Evolutionary conservation across 768 basidiomycete genomes (phyloP), one percentile per base, ranked within the genome.

Genomic region (Tylopilus cervinicoccineus): DNA sequence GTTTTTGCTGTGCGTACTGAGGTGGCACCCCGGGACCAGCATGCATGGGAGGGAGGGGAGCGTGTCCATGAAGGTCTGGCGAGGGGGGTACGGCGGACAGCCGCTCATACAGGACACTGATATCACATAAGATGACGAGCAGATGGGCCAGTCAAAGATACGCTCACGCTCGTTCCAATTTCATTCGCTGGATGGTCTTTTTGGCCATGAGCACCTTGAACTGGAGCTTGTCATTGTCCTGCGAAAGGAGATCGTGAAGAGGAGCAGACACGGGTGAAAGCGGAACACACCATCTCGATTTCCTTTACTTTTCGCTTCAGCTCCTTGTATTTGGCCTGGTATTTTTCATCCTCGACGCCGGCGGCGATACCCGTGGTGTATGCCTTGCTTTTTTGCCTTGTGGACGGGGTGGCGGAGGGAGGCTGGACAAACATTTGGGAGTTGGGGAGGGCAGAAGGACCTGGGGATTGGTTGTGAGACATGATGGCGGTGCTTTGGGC

Each of bases 181-280:
- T 86, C 80, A 91, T 86, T 34, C 90, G 77, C 65, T 89, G 88
- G 36, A 93, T 89, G 60, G 80, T 84, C 58, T 83, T 82, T 68
- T 87, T 91, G 26, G 88, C 81, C 62, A 84, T 76, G 24, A 88
- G 72, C 31, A 90, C 80, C 66, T 89, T 88, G 75, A 83, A 81
- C 63, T 86, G 80, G 50, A 93, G 77, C 69, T 84, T 89, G 75
- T 92, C 90, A 69, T 93, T 93, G 69, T 92, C 88, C 90, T 93
- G 62, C 34, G 59, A 40, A 37, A 8, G 45, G 43, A 54, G 26
- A 47, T 26, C 2, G 33, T 42, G 17, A 48, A 28, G 55, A 43
- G 40, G 31, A 45, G 43, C 31, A 51, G 38, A 40, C 13, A 32
- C 34, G 39, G 22, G 20, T 17, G 33, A 28, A 24, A 29, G 34